Conservation (phyloP, 83 land plant species). For the Thuja plicata region DNA sequence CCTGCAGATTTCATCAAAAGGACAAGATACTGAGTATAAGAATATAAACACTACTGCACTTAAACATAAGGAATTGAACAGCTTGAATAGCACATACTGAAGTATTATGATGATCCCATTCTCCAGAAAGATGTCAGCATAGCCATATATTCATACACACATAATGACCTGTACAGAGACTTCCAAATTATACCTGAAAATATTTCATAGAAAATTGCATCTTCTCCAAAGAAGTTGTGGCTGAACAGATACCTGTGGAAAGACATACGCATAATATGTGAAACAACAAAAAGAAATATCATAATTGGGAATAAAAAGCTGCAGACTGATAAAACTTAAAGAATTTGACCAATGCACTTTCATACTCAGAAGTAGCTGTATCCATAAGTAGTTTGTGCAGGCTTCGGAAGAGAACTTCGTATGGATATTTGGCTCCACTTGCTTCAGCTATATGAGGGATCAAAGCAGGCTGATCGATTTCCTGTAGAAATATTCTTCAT, state of each 20-base stretch:
- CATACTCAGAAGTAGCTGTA: slow-evolving; percentile 97
- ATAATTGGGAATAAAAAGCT: background rate
- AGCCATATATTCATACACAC: background rate
- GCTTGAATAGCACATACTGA: background rate
- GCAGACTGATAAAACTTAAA: background rate
- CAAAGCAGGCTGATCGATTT: slow-evolving; percentile 96
- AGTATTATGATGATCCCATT: background rate
- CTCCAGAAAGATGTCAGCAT: background rate
- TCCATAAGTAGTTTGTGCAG: slow-evolving; percentile 99
- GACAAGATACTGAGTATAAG: background rate
- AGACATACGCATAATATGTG: background rate
- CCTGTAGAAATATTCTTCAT: slow-evolving; percentile 41
- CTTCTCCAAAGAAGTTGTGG: slow-evolving; percentile 95
- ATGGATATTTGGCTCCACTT: slow-evolving; percentile 86
- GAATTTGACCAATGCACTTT: background rate
- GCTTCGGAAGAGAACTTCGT: slow-evolving; percentile 98
- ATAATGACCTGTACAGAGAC: background rate
- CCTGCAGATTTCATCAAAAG: slow-evolving; percentile 43
- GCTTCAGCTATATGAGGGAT: slow-evolving; percentile 99
- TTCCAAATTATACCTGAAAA: slow-evolving; percentile 73
- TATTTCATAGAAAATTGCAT: slow-evolving; percentile 90
- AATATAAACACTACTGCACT: background rate
- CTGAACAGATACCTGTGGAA: slow-evolving; percentile 90
- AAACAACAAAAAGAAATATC: background rate
- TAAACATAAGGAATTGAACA: background rate